phyloP scores from a whole-genome alignment of 805 yeast species.

The Myxozyma udenii region DNA sequence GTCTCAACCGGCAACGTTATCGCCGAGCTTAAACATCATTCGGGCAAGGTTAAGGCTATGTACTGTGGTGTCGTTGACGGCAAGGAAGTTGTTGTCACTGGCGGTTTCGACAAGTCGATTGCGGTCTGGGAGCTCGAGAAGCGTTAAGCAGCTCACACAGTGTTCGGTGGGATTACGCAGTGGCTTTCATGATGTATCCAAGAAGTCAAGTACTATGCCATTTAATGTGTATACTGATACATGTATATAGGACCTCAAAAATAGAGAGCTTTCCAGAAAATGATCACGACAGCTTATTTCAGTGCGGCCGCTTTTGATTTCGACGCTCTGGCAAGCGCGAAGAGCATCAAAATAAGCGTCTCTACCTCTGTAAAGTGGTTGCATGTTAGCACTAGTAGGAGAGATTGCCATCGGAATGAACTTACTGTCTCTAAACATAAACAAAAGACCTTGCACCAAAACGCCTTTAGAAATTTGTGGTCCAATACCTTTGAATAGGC shows the following conservation, averaged over 20 bases:
- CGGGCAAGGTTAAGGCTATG: conserved; percentile 52
- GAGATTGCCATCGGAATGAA: conserved; percentile 18
- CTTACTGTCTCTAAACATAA: conserved; percentile 69
- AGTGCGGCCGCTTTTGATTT: conserved; percentile 3
- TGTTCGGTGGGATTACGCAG: neutral
- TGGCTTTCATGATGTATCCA: neutral
- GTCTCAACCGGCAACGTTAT: conserved; percentile 42
- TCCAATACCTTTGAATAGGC: conserved; percentile 74
- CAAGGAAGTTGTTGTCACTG: conserved; percentile 45
- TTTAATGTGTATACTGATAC: too few relatives aligned
- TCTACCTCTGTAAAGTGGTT: conserved; percentile 28
- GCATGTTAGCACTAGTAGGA: conserved; percentile 29
- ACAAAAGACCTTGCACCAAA: conserved; percentile 76
- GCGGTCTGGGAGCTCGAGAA: conserved; percentile 37
- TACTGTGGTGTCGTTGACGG: conserved; percentile 35
- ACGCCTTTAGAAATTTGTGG: conserved; percentile 82
- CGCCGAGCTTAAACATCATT: conserved; percentile 40
- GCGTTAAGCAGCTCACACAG: neutral
- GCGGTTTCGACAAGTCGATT: conserved; percentile 49
- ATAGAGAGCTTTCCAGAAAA: too few relatives aligned
- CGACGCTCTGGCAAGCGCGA: conserved; percentile 25
- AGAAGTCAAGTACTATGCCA: too few relatives aligned
- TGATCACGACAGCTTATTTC: conserved; percentile 4
- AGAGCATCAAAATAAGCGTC: conserved; percentile 28
- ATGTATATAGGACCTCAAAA: too few relatives aligned